Evolutionary conservation across 352 stramenopile genomes (phyloP), one percentile per base, ranked within the genome.

Genomic region (Globisporangium megalacanthum): DNA sequence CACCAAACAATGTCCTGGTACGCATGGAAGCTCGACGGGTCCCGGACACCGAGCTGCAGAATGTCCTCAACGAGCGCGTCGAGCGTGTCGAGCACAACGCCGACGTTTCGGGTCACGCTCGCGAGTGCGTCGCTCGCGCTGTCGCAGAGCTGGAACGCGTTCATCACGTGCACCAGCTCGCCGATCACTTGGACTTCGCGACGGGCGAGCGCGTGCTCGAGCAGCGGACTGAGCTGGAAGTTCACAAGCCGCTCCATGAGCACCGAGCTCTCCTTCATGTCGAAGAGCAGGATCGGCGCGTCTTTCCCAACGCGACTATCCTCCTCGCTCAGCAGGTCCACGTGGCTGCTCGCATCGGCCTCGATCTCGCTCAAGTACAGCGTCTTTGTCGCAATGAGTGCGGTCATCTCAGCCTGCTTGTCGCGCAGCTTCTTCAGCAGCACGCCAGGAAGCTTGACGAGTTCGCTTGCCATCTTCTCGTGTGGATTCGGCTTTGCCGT

Each of bases 1-100:
- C 81, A 86, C 86, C 86, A 95, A n/a, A 89, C 71, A 49, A 95
- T 82, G 42, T 95, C 83, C 58, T 95, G 82, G 60, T 92, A 94
- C 6, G 79, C 77, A 48, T 86, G 73, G 60, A 83, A 92, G 14
- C 65, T 87, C 17, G 76, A 65, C 19, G 83, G 81, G 47, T 79
- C 75, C 4, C 83, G 81, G 47, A 88, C 60, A 2, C 79, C 75
- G 9, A 91, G 58, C 10, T 68, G 64, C 37, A 92, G 49, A 0
- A 87, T 36, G 3, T 68, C 70, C 31, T 83, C 77, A 39, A 94
- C 61, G 19, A 92, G 70, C 2, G 49, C n/a, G 50, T 91, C 73
- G 6, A 94, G 33, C 11, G 65, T 60, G 6, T 55, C 48, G 25
- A 94, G 58, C 0, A 86, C 67, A 5, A 60, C 45, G 5, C 52